phyloP scores from a whole-genome alignment of 2,329 filamentous ascomycete species.

The Aspergillus candidus region DNA sequence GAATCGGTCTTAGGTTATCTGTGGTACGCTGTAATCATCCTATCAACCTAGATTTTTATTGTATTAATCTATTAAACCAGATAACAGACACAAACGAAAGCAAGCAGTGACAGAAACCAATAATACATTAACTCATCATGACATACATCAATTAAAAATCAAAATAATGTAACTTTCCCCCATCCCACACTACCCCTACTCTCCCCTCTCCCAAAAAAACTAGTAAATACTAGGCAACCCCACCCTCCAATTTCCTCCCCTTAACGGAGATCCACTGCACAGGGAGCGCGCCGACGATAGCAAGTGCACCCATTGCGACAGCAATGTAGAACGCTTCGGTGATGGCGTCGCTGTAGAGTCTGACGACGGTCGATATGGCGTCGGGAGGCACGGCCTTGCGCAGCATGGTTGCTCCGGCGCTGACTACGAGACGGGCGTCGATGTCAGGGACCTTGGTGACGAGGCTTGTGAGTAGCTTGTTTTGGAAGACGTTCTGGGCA shows the following conservation, averaged over 20 bases:
- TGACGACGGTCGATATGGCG: slow-evolving; percentile 24
- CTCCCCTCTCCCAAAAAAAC: not conserved
- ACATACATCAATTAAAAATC: no score
- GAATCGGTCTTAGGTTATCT: no score
- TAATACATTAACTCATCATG: no score
- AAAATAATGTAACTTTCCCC: no score
- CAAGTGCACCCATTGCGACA: slow-evolving; percentile 33
- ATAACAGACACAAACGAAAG: no score
- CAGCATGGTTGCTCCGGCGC: slow-evolving; percentile 35
- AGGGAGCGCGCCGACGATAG: slow-evolving; percentile 28
- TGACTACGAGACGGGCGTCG: slow-evolving; percentile 23
- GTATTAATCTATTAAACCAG: no score
- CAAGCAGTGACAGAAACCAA: no score
- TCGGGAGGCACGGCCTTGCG: slow-evolving; percentile 22
- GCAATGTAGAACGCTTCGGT: slow-evolving; percentile 35
- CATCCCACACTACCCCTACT: no score
- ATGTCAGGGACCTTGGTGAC: slow-evolving; percentile 18
- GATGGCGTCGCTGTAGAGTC: slow-evolving; percentile 34
- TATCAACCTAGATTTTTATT: no score
- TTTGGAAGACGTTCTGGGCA: slow-evolving; percentile 35
- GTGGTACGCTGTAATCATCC: no score
- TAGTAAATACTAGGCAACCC: slow-evolving; percentile 6
- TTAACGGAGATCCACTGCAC: slow-evolving; percentile 40
- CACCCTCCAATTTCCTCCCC: slow-evolving; percentile 26
- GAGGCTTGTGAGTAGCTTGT: slow-evolving; percentile 26